Evolutionary conservation across 208 protist species (phyloP).

Genomic region (Wallacemonas rigidus): DNA sequence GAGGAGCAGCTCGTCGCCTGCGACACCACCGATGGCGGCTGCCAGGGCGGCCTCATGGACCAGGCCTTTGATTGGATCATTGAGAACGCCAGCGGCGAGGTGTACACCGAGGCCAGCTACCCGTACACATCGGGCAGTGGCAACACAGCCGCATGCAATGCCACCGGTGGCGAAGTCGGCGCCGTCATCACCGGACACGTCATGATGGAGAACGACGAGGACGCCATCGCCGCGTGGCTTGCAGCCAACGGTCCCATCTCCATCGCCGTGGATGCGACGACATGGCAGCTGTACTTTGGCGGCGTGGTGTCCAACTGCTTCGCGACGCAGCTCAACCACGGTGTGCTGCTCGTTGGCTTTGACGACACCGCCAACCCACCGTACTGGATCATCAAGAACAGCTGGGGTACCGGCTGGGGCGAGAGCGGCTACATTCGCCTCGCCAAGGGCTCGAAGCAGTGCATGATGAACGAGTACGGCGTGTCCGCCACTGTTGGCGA

Average conservation of each 20-base stretch:
- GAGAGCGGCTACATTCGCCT: conserved; percentile 91
- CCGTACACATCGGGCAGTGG: conserved; percentile 81
- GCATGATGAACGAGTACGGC: conserved; percentile 70
- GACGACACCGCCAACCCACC: conserved; percentile 62
- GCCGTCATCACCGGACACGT: conserved; percentile 73
- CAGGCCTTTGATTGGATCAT: conserved; percentile 86
- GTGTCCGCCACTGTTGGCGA: conserved; percentile 43
- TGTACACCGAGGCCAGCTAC: conserved; percentile 85
- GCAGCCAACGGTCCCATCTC: conserved; percentile 82
- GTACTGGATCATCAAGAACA: conserved; percentile 93
- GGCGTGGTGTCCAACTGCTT: conserved; percentile 81
- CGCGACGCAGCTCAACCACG: conserved; percentile 78
- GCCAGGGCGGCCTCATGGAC: conserved; percentile 92
- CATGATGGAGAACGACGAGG: conserved; percentile 73
- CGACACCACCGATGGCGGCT: conserved; percentile 82
- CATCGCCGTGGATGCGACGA: conserved; percentile 91
- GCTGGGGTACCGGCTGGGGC: conserved; percentile 89
- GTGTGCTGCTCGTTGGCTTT: conserved; percentile 89
- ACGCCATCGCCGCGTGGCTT: conserved; percentile 70
- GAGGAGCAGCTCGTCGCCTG: conserved; percentile 96
- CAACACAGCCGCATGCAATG: conserved; percentile 40
- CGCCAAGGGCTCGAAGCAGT: conserved; percentile 80
- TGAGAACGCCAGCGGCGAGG: conserved; percentile 50
- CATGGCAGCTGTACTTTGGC: conserved; percentile 77
- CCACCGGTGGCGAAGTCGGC: conserved; percentile 35